phyloP scores from a whole-genome alignment of 441 rosid species.

The Jatropha multifida region DNA sequence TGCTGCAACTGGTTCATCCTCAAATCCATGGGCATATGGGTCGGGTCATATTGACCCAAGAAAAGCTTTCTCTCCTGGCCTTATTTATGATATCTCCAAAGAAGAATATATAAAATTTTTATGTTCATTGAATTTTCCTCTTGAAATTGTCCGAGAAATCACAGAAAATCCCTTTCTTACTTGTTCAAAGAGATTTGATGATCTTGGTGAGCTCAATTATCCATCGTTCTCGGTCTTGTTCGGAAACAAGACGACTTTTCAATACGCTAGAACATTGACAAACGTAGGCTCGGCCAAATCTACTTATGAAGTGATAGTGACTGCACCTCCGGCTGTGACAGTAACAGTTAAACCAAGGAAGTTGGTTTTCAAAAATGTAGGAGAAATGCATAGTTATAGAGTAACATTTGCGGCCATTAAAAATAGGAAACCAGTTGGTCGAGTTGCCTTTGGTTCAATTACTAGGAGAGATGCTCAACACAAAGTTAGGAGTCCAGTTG shows the following conservation, averaged over 20 bases:
- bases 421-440: conserved; percentile 29
- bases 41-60: conserved; percentile 44
- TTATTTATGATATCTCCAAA: neutral
- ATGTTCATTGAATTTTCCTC: conserved; percentile 39
- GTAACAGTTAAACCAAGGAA: conserved; percentile 49
- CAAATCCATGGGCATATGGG: conserved; percentile 82
- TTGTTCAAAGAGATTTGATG: conserved; percentile 46
- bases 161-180: conserved; percentile 50
- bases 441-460: conserved; percentile 62
- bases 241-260: neutral
- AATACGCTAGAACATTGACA: conserved; percentile 25
- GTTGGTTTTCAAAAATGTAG: conserved; percentile 49
- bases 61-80: neutral
- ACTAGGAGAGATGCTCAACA: conserved; percentile 55
- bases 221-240: conserved; percentile 78
- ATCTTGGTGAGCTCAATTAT: conserved; percentile 72
- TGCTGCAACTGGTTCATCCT: conserved; percentile 51
- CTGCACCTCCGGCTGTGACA: conserved; percentile 39
- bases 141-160: conserved; percentile 41
- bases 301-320: conserved; percentile 38
- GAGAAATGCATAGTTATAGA: conserved; percentile 62
- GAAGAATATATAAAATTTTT: neutral
- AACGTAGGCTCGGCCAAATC: conserved; percentile 63
- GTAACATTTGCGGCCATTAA: conserved; percentile 57
- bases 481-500: conserved; percentile 72